Conservation (phyloP, 768 basidiomycete genomes). For the Grammothele lineata region DNA sequence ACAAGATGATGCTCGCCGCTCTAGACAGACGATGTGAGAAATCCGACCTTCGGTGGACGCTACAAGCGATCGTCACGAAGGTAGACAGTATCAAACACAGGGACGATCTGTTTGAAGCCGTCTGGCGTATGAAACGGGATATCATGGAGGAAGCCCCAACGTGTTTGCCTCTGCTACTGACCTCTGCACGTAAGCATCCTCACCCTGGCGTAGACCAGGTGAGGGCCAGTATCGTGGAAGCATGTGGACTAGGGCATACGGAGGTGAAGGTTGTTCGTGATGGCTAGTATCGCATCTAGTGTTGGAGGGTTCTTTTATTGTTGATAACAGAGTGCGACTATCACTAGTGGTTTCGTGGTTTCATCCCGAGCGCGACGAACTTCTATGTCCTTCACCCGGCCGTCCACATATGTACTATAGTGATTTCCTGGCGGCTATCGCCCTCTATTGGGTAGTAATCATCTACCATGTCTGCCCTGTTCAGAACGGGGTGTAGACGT, state of each 20-base stretch:
- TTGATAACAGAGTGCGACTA: neutral
- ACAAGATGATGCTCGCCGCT: conserved; percentile 57
- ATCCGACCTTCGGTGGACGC: conserved; percentile 43
- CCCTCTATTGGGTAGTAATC: no score
- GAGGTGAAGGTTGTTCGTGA: conserved; percentile 6
- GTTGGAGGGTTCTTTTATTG: no score
- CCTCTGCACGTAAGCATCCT: conserved; percentile 44
- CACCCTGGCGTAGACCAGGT: conserved; percentile 55
- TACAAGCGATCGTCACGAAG: conserved; percentile 75
- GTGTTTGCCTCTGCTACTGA: conserved; percentile 64
- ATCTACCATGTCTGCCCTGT: no score
- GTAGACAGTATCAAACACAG: conserved; percentile 48
- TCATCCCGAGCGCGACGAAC: no score
- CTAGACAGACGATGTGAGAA: conserved; percentile 36
- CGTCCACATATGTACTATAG: no score
- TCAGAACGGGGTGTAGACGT: no score
- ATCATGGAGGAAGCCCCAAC: conserved; percentile 53
- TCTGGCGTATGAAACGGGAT: conserved; percentile 42
- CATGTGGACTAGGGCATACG: conserved; percentile 40
- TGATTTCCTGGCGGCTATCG: no score
- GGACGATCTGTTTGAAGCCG: conserved; percentile 27
- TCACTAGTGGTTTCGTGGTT: neutral
- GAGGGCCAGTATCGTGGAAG: conserved; percentile 54
- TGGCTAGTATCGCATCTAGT: neutral
- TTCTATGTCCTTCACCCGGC: no score